These are phyloP conservation scores for Sanghuangporus weigelae DNA, from an alignment of 1,284 basidiomycete species.

Conservation along the genomic window DNA sequence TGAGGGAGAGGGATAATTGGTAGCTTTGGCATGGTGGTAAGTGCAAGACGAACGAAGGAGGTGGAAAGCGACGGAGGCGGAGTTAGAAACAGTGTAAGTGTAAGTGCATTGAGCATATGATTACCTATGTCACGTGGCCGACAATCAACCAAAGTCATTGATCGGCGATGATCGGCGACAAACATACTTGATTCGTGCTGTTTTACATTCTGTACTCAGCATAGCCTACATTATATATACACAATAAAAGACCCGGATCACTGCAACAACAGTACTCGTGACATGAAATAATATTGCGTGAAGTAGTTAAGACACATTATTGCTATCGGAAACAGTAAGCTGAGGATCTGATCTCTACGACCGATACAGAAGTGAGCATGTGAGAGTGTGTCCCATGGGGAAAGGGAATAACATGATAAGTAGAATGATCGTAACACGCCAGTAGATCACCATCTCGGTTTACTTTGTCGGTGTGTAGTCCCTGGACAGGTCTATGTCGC, in stretches of 20 bases:
- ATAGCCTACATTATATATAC: no score
- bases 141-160: not conserved
- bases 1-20: conserved; percentile 57
- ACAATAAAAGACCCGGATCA: not conserved
- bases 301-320: not conserved
- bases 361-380: not conserved
- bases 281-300: not conserved
- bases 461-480: conserved; percentile 13
- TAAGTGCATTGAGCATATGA: not conserved
- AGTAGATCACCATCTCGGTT: not conserved
- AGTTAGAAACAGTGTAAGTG: not conserved
- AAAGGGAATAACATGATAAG: not conserved
- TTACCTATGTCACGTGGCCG: not conserved
- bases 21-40: conserved; percentile 35
- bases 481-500: conserved; percentile 71
- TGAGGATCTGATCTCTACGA: not conserved
- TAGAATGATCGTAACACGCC: not conserved
- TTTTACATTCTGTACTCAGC: no score
- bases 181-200: no score
- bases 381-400: not conserved
- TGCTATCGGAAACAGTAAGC: not conserved
- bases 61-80: not conserved
- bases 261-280: not conserved
- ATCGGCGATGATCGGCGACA: not conserved
- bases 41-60: not conserved